Conservation (phyloP, 2,329 filamentous ascomycete genomes). For the Calonectria multiphialidica region DNA sequence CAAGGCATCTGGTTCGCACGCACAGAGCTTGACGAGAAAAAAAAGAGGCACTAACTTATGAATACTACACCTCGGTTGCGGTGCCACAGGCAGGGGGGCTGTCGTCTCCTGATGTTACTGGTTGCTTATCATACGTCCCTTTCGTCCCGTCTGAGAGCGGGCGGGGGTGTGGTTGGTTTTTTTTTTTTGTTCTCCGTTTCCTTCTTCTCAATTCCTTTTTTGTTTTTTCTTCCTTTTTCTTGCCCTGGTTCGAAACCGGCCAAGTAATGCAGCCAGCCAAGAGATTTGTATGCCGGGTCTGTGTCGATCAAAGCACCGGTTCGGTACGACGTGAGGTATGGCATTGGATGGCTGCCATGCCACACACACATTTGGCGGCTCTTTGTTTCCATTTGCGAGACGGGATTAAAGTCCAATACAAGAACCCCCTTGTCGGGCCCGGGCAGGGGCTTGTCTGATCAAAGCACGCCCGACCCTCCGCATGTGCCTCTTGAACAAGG, state of each 20-base stretch:
- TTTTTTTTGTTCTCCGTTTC: neutral
- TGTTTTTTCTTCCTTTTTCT: neutral
- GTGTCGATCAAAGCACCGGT: neutral
- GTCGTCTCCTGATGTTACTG: neutral
- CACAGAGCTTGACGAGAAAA: neutral
- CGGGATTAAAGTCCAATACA: neutral
- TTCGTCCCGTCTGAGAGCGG: neutral
- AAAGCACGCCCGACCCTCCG: neutral
- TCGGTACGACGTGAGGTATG: neutral
- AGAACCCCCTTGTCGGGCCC: neutral
- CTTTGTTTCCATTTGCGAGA: slow-evolving; percentile 4
- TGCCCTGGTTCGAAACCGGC: neutral
- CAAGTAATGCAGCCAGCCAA: neutral
- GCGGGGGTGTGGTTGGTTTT: neutral
- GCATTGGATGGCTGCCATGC: neutral
- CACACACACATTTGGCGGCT: neutral
- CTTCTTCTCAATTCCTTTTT: neutral
- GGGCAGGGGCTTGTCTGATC: slow-evolving; percentile 3
- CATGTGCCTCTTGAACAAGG: neutral
- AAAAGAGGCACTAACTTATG: neutral
- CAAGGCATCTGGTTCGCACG: neutral
- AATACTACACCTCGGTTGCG: neutral
- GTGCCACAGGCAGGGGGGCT: slow-evolving; percentile 1
- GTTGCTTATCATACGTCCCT: neutral
- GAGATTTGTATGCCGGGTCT: neutral